Base-by-base conservation (phyloP, 2,329 filamentous ascomycete genomes). In the Sporothrix inflata region DNA sequence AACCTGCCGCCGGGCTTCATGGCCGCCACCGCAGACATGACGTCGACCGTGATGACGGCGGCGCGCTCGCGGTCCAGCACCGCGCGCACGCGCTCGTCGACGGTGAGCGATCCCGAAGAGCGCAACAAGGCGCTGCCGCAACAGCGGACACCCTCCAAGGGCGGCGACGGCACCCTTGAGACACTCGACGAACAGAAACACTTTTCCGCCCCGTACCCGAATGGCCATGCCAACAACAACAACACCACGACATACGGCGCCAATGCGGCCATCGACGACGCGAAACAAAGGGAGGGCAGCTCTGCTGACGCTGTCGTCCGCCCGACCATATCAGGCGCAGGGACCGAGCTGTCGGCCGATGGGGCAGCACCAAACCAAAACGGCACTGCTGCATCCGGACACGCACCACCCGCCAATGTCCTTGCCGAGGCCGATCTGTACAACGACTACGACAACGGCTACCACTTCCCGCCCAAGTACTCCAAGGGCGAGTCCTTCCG, bases 391-490 rank as follows among this genome's bases (percentile, higher is more conserved):
- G 60, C 67, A 8, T 14, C 21, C 2, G 45, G 12, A 30, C 34
- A n/a, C 27, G 21, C 45, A 11, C 65, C 21, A 2, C 60, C 60
- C 6, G 60, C 60, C 9, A 42, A 45, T 8, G 60, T 27, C 38
- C 38, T 45, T 4, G 45, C 45, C 68, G 51, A 71, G 12, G 30
- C 53, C 9, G 47, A 42, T 1, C 61, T 74, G 38, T 73, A 55
- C 61, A 57, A 81, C 71, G 78, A 84, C 71, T 89, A 88, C 74
- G 82, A 85, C n/a, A 91, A 91, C 77, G 88, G 89, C 55, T 91
- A 91, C 76, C 87, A 91, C 77, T 90, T 90, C 76, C 88, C 87
- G 27, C 89, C 87, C 5, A 88, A 85, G 71, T 88, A 89, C 76
- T 82, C 88, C 0, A 88, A 87, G 83, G 85, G 83, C 47, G 86